Percentiles rank a stretch among this genome's conserved stretches.
Conservation (phyloP, 1,139 yeast genomes). For the Geotrichum restrictum region DNA sequence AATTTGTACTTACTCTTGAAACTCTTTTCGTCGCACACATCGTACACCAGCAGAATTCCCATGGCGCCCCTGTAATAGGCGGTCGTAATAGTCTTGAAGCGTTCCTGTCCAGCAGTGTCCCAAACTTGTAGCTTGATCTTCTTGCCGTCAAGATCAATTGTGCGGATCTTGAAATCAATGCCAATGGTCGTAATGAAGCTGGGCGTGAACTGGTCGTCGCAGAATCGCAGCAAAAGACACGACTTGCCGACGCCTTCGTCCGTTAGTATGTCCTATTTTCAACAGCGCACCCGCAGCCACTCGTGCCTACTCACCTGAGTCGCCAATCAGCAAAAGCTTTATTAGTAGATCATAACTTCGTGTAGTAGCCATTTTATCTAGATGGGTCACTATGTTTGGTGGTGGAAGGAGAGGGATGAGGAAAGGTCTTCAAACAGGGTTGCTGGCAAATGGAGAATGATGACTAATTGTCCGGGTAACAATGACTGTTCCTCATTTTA, state of each 20-base stretch:
- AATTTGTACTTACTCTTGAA: constrained; percentile 51
- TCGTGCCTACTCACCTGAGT: constrained; percentile 54
- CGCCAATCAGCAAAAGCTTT: constrained; percentile 91
- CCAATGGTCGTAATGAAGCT: constrained; percentile 96
- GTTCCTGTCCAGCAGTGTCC: constrained; percentile 99
- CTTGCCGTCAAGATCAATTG: constrained; percentile 89
- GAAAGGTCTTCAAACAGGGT: neutral
- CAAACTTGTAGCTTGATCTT: constrained; percentile 92
- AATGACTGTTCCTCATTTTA: neutral
- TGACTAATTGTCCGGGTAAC: neutral
- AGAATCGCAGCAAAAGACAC: constrained; percentile 87
- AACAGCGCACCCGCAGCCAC: neutral
- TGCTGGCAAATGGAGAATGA: too few relatives aligned
- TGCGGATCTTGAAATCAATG: constrained; percentile 94
- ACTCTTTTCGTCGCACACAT: constrained; percentile 91
- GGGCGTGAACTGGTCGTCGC: constrained; percentile 95
- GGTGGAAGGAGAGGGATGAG: neutral
- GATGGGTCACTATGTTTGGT: neutral
- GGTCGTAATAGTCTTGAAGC: constrained; percentile 96
- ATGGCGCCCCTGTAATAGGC: constrained; percentile 98
- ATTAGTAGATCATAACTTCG: constrained; percentile 91
- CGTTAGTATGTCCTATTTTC: neutral
- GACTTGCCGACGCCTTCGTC: constrained; percentile 79
- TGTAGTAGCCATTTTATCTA: constrained; percentile 41
- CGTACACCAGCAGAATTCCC: constrained; percentile 95